Base-by-base conservation (phyloP, 1,139 yeast species). In the Kluyveromyces marxianus region DNA sequence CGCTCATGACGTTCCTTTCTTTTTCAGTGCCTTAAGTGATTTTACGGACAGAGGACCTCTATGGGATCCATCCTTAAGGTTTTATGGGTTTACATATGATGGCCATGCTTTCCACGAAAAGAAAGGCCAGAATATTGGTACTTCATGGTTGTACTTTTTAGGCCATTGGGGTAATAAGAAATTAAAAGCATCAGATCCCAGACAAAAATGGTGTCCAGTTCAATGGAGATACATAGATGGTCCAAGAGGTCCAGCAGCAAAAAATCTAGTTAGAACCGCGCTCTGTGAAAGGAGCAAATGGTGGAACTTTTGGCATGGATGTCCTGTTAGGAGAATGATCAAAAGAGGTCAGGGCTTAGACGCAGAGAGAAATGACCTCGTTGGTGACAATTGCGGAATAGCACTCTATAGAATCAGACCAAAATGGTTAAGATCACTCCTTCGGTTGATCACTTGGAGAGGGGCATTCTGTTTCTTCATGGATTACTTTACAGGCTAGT, bases 101-200 rank as follows among this genome's bases (percentile, higher is more conserved):
- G 62, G 60, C 3, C 44, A 47, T 8, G 50, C 59, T n/a, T 49
- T 51, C 1, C 69, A 88, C 44, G 96, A 87, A 57, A 50, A 63
- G 42, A 62, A 66, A 28, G 32, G 38, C 5, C 43, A 40, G 25
- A 25, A 33, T n/a, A 10, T 62, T 3, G 84, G 83, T 49, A 89
- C 86, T 3, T 76, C 82, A 54, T 92, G 97, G 97, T 72, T 92
- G 25, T 58, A 73, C 2, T 92, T 71, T 57, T 63, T 69, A n/a
- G 98, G 97, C 0, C 81, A 76, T 49, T 92, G 98, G 97, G 98
- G 98, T 2, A 95, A 92, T 65, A 75, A 75, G 50, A 79, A 83
- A 57, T 69, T 92, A 37, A 69, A 74, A 0, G 74, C 78, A 21
- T 63, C 68, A 0, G 97, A 92, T 60, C 77, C 82, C 4, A 74